Evolutionary conservation across 768 basidiomycete genomes (phyloP), one percentile per base, ranked within the genome.

Genomic region (Coprinopsis marcescibilis): DNA sequence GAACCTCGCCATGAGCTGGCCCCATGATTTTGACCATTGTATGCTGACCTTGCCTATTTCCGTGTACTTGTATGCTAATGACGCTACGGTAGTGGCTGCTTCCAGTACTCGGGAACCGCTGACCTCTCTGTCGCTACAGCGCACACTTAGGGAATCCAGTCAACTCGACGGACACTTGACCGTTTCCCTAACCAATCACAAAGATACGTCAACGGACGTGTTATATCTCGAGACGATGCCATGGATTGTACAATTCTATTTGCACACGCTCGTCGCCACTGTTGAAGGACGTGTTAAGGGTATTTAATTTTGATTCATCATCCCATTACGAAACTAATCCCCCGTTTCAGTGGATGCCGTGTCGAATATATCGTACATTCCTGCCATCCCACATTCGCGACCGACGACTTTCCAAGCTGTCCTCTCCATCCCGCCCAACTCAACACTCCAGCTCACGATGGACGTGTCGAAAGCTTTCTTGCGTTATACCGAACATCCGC

Each of bases 401-500:
- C 89, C 96, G 1, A 84, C 88, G 5, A 81, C 83, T 4, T 71
- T 98, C 36, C 85, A 94, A 63, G 72, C 81, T 4, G 59, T 73
- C 15, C 64, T 98, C 12, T 71, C 64, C 2, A 61, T 98, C n/a
- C 91, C 93, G 0, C 69, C 89, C 6, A 66, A 70, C 29, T 73
- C 76, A 48, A 83, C 78, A 0, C 59, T 91, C 4, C 70, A 72
- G 6, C 66, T 97, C 44, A 76, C 71, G 14, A 72, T 94, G 60
- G 85, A 85, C 26, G 80, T 92, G 57, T 73, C 77, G 27, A 92
- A 92, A 61, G 77, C 85, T 1, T 96, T 93, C 59, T 67, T 99
- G 45, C 81, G 85, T 43, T 98, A 97, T 61, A 94, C 91, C 10
- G 94, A 98, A 58, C 94, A 98, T 61, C 92, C 87, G 8, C 92